These are phyloP conservation scores for Lactarius evosmus DNA, from an alignment of 768 basidiomycete species.

Conservation along the genomic window DNA sequence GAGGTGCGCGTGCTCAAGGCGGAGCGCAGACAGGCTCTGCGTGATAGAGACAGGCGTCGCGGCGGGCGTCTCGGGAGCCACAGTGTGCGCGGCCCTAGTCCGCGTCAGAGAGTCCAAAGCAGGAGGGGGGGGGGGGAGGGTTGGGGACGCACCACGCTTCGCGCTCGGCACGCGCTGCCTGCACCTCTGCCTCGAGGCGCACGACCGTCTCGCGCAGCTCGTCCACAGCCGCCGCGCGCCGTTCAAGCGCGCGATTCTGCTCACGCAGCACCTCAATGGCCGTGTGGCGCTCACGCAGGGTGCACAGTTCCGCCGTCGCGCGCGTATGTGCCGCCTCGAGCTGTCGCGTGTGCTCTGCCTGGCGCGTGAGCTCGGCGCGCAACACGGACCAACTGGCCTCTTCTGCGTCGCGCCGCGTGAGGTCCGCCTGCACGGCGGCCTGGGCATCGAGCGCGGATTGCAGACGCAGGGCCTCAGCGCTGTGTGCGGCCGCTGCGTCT, in stretches of 20 bases:
- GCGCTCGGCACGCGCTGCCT: slow-evolving; percentile 53
- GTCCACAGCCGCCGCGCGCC: slow-evolving; percentile 48
- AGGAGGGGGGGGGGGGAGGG: not conserved
- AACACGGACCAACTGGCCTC: slow-evolving; percentile 62
- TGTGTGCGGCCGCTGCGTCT: slow-evolving; percentile 42
- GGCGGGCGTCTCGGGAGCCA: slow-evolving; percentile 39
- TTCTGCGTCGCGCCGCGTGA: slow-evolving; percentile 36
- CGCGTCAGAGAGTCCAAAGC: slow-evolving; percentile 8
- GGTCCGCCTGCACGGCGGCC: slow-evolving; percentile 35
- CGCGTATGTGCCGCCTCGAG: slow-evolving; percentile 59
- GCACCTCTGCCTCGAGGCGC: slow-evolving; percentile 61
- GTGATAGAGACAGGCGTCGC: slow-evolving; percentile 53
- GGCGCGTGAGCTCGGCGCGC: slow-evolving; percentile 64
- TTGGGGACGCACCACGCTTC: slow-evolving; percentile 51
- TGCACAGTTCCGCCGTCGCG: slow-evolving; percentile 50
- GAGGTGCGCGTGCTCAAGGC: slow-evolving; percentile 57
- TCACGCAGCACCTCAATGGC: slow-evolving; percentile 70
- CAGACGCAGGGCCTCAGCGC: slow-evolving; percentile 42
- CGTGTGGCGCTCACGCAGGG: slow-evolving; percentile 52
- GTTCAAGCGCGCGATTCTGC: slow-evolving; percentile 65
- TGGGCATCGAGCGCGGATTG: slow-evolving; percentile 50
- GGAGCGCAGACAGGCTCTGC: slow-evolving; percentile 55
- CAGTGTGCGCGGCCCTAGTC: slow-evolving; percentile 39
- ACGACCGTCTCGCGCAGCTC: slow-evolving; percentile 54
- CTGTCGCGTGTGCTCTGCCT: slow-evolving; percentile 55